Evolutionary conservation across 2,329 filamentous ascomycete species (phyloP).

Genomic region (Clarireedia monteithiana): DNA sequence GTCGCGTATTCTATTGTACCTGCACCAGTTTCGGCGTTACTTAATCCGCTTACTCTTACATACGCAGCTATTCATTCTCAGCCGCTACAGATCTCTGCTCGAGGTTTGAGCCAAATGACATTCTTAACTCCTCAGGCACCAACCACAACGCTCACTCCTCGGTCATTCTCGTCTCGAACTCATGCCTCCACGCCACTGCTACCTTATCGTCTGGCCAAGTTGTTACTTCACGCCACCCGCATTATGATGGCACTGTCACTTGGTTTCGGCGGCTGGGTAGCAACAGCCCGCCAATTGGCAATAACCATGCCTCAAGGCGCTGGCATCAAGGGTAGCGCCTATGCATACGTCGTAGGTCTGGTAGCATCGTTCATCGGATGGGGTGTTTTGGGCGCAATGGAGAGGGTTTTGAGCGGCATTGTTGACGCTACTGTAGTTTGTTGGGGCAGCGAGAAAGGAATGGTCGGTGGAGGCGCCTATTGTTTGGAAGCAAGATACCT

Average conservation of each 20-base stretch:
- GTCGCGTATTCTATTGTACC: conserved; percentile 76
- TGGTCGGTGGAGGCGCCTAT: conserved; percentile 64
- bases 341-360: conserved; percentile 89
- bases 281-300: conserved; percentile 72
- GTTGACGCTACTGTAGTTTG: conserved; percentile 86
- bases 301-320: conserved; percentile 44
- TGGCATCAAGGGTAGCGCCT: conserved; percentile 69
- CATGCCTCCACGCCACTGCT: conserved; percentile 51
- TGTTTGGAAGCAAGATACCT: conserved; percentile 86
- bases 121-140: conserved; percentile 68
- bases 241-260: conserved; percentile 86
- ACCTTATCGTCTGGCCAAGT: conserved; percentile 83
- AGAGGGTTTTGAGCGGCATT: conserved; percentile 78
- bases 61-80: conserved; percentile 92
- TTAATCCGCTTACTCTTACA: conserved; percentile 85
- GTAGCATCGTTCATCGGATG: conserved; percentile 93
- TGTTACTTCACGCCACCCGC: conserved; percentile 82
- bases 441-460: conserved; percentile 81
- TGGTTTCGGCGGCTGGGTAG: conserved; percentile 94
- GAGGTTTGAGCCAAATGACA: conserved; percentile 72
- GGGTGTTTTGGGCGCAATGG: conserved; percentile 85
- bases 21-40: conserved; percentile 75
- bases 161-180: conserved; percentile 38
- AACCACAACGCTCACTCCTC: conserved; percentile 62
- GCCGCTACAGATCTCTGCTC: conserved; percentile 67